phyloP scores from a whole-genome alignment of 768 basidiomycete genomes.

The Zangia roseola region DNA sequence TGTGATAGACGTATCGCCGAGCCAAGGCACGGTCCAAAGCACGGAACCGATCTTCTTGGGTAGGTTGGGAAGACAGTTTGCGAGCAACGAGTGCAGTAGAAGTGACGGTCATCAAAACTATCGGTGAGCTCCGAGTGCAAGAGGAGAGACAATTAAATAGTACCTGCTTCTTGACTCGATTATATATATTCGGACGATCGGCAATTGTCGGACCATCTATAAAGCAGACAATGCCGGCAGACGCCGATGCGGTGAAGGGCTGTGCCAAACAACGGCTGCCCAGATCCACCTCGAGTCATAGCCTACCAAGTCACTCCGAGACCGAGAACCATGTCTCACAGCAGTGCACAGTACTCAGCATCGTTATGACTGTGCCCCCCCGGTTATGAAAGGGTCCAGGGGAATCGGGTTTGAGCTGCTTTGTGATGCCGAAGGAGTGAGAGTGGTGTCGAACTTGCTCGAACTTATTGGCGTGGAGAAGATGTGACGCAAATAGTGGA shows the following conservation, averaged over 20 bases:
- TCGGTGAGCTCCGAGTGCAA: not conserved
- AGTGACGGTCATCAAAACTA: conserved; percentile 23
- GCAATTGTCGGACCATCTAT: too few species aligned
- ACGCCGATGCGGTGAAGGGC: not conserved
- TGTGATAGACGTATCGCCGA: conserved; percentile 26
- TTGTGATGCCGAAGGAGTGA: too few species aligned
- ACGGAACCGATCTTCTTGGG: conserved; percentile 28
- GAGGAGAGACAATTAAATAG: not conserved
- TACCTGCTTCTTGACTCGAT: not conserved
- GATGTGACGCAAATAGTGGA: not conserved
- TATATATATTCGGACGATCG: too few species aligned
- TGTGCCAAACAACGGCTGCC: conserved; percentile 1
- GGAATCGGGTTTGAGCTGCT: too few species aligned
- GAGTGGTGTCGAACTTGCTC: conserved; percentile 2
- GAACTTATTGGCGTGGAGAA: conserved; percentile 2
- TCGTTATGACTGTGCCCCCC: too few species aligned
- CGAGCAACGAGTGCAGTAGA: conserved; percentile 14
- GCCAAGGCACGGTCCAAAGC: conserved; percentile 33
- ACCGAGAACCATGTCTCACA: too few species aligned
- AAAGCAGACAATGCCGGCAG: too few species aligned
- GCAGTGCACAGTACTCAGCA: too few species aligned
- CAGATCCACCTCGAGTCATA: not conserved
- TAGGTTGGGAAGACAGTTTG: conserved; percentile 27
- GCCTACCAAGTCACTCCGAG: not conserved
- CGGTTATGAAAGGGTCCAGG: too few species aligned